Conservation (phyloP, 1,284 basidiomycete species). For the Cerrena zonata region DNA sequence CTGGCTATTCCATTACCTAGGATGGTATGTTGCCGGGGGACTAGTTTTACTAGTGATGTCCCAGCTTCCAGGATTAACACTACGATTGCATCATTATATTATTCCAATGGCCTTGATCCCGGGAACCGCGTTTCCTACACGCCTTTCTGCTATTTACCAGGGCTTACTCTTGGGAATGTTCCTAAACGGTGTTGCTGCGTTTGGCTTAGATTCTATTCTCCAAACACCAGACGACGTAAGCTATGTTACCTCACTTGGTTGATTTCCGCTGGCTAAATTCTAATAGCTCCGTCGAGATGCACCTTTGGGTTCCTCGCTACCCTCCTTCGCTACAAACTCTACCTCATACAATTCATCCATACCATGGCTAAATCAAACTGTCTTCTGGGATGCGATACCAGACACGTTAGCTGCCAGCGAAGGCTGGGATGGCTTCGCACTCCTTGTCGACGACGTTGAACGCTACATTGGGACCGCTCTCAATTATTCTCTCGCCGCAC, state of each 20-base stretch:
- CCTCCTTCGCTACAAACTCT: slow-evolving; percentile 69
- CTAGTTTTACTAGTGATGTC: slow-evolving; percentile 63
- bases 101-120: slow-evolving; percentile 72
- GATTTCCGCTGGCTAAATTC: slow-evolving; percentile 3
- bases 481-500: slow-evolving; percentile 60
- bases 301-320: slow-evolving; percentile 60
- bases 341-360: slow-evolving; percentile 55
- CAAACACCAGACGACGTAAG: slow-evolving; percentile 70
- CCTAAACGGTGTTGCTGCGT: slow-evolving; percentile 70
- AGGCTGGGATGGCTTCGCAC: slow-evolving; percentile 72
- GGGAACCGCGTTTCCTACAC: slow-evolving; percentile 76
- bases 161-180: slow-evolving; percentile 81
- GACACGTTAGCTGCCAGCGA: too few species aligned
- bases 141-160: slow-evolving; percentile 73
- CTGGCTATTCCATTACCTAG: slow-evolving; percentile 69
- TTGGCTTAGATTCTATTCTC: slow-evolving; percentile 75
- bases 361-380: slow-evolving; percentile 49
- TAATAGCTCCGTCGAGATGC: slow-evolving; percentile 69
- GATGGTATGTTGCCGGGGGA: slow-evolving; percentile 67
- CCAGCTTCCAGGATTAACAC: slow-evolving; percentile 60
- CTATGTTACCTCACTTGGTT: too few species aligned
- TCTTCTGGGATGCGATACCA: slow-evolving; percentile 60
- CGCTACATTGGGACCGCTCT: slow-evolving; percentile 62
- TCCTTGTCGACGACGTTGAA: slow-evolving; percentile 83
- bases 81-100: slow-evolving; percentile 74